phyloP scores from a whole-genome alignment of 441 rosid genomes.

The Populus trichocarpa region DNA sequence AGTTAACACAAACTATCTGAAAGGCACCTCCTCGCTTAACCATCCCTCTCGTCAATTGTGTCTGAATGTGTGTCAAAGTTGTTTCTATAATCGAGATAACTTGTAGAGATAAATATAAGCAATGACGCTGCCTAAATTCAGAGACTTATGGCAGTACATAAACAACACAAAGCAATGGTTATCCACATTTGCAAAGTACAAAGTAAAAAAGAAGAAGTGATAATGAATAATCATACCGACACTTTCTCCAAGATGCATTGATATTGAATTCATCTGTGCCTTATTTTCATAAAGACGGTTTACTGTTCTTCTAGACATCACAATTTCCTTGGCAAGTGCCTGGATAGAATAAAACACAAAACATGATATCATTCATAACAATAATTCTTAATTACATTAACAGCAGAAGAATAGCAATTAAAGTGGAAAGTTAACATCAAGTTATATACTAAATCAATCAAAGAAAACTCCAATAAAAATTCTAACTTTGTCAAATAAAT shows the following conservation, averaged over 20 bases:
- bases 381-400: background rate
- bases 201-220: conserved; percentile 1
- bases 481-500: background rate
- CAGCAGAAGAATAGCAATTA: background rate
- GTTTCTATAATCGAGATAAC: background rate
- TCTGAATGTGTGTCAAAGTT: background rate
- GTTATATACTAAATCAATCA: background rate
- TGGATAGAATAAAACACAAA: conserved; percentile 21
- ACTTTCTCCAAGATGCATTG: conserved; percentile 98
- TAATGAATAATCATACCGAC: conserved; percentile 54
- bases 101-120: background rate
- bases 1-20: background rate
- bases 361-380: background rate
- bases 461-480: background rate
- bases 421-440: background rate
- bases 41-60: background rate
- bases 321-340: conserved; percentile 90
- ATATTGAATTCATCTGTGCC: conserved; percentile 92
- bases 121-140: background rate
- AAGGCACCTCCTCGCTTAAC: background rate
- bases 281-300: conserved; percentile 82
- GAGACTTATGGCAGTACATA: background rate
- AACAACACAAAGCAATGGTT: background rate
- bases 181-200: background rate
- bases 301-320: conserved; percentile 73